These are phyloP conservation scores for Petunia secreta DNA, from an alignment of 257 asterid genomes.

Conservation along the genomic window DNA sequence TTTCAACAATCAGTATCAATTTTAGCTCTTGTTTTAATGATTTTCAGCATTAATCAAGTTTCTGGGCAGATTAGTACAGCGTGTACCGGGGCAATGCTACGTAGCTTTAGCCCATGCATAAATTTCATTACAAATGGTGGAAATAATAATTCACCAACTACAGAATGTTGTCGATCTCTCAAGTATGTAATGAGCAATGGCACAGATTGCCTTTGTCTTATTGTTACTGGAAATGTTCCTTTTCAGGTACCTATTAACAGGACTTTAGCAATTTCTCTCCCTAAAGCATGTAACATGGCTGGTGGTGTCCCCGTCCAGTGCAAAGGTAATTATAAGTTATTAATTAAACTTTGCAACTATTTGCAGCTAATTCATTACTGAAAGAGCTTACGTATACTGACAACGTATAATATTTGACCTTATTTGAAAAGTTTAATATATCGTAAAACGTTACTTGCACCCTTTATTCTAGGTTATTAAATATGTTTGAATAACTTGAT, in stretches of 20 bases:
- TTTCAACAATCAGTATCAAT: conserved; percentile 30
- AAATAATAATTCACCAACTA: conserved; percentile 52
- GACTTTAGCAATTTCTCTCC: conserved; percentile 65
- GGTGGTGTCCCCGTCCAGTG: conserved; percentile 77
- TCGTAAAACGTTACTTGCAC: too few relatives aligned
- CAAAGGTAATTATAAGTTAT: conserved; percentile 46
- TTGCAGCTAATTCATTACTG: background rate
- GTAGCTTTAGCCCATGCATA: conserved; percentile 60
- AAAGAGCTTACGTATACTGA: too few relatives aligned
- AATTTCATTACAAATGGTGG: conserved; percentile 44
- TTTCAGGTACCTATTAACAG: conserved; percentile 63
- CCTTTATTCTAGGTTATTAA: too few relatives aligned
- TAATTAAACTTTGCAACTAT: background rate
- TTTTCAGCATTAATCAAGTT: conserved; percentile 27
- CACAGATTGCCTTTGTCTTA: conserved; percentile 68
- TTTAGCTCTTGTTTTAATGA: conserved; percentile 34
- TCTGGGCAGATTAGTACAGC: conserved; percentile 50
- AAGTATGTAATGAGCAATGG: conserved; percentile 63
- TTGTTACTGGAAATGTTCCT: conserved; percentile 60
- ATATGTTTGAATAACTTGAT: too few relatives aligned
- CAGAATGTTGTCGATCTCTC: conserved; percentile 72
- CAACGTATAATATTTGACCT: too few relatives aligned
- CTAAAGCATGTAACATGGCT: conserved; percentile 68
- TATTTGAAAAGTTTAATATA: too few relatives aligned
- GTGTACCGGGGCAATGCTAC: conserved; percentile 65